Base-by-base conservation (phyloP, 2,329 filamentous ascomycete species). In the Colletotrichum sp. region DNA sequence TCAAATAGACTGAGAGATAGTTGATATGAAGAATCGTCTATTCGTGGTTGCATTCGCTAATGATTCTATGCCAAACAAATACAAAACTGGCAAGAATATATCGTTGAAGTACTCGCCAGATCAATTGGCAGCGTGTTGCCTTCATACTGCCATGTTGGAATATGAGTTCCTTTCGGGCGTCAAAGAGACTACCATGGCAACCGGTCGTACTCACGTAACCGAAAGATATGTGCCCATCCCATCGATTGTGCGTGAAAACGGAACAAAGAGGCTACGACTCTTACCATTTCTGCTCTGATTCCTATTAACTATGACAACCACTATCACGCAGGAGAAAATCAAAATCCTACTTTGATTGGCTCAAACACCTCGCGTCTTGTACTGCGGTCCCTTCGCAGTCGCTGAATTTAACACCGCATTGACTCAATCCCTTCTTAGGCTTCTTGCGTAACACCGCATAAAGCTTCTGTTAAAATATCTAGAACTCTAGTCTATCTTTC, bases 41-140 rank as follows among this genome's bases (percentile, higher is more conserved):
- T 48, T 48, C 1, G 44, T 13, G 2, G 3, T 8, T 0, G 6
- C 44, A 22, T 4, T 48, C 44, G 1, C 19, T 0, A 22, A 5
- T 48, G 5, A 48, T n/a, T 0, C 0, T n/a, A 22, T n/a, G 5
- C 9, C 1, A n/a, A 12, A 6, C 5, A 48, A 48, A 1, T 6
- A 48, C 19, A 0, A 22, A n/a, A 48, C 39, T 48, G 5, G 39
- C 39, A 7, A n/a, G 39, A 12, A 48, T 19, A 12, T 0, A n/a
- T n/a, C 19, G 12, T 7, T 22, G 19, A 48, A 48, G 0, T n/a
- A 7, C 5, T 48, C 2, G 8, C n/a, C n/a, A 48, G 44, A 1
- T 48, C 44, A 22, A 0, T 48, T 48, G 1, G 9, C 19, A 48
- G 6, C 44, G 39, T 44, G 16, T 44, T 44, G 3, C 39, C 2